Base-by-base conservation (phyloP, 2,329 filamentous ascomycete species). In the Fusarium euwallaceae region DNA sequence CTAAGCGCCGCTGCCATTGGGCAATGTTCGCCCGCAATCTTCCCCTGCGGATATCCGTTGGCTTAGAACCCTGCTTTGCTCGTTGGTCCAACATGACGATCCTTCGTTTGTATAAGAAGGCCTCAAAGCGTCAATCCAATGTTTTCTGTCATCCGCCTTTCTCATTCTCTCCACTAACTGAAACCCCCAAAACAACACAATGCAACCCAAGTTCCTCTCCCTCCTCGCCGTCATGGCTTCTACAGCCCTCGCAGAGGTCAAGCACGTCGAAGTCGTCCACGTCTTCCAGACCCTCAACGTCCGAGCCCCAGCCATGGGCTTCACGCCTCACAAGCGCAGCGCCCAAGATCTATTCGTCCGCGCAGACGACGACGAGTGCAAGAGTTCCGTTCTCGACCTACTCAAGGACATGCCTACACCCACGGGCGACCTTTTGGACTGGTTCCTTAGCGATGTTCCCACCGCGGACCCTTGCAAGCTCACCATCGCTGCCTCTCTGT, bases 271-370 rank as follows among this genome's bases (percentile, higher is more conserved):
- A 1, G 72, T 74, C 16, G 62, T 74, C 16, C 72, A 73, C 62
- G 59, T 73, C 65, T 32, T 75, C 11, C 56, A 74, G 65, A 63
- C 62, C 22, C 72, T 75, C 10, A 66, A 75, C 20, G 59, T 73
- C 36, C 51, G 41, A 29, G 37, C 63, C 16, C 69, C 74, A n/a
- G 60, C 64, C 2, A 43, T 65, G 65, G 61, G 36, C 32, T 64
- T 70, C 22, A 67, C 53, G 0, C 65, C 66, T 39, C 69, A 75
- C 55, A 75, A 74, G 72, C 72, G 69, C 59, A 34, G n/a, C 20
- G 11, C 66, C 66, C 8, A 43, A 11, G 62, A 27, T 4, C 51
- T 64, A 7, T 64, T 64, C 10, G 34, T 27, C 24, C 62, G 62
- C 27, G 62, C 51, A 39, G 29, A 36, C n/a, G 14, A 36, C n/a